phyloP scores from a whole-genome alignment of 2,329 filamentous ascomycete genomes.

The Magnaporthiopsis poae region DNA sequence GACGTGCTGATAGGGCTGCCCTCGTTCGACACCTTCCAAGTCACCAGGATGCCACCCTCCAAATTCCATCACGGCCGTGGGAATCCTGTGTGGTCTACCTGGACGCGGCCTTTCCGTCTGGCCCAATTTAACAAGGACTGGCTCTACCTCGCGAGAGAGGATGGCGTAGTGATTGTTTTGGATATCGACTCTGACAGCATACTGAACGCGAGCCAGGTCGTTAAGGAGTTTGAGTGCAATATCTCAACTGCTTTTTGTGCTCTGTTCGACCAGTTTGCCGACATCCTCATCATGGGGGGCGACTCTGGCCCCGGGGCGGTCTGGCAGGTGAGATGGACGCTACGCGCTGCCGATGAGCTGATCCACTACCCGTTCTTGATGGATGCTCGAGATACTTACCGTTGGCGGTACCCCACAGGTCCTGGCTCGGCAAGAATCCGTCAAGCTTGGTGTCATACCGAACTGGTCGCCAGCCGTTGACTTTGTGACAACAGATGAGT shows the following conservation, averaged over 20 bases:
- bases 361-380: not conserved
- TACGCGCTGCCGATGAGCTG: not conserved
- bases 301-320: conserved; percentile 68
- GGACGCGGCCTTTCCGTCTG: conserved; percentile 67
- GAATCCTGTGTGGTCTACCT: conserved; percentile 66
- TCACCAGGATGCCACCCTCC: conserved; percentile 31
- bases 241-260: conserved; percentile 76
- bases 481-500: conserved; percentile 36
- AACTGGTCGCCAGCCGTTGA: conserved; percentile 56
- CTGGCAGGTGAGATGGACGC: conserved; percentile 48
- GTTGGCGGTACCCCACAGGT: conserved; percentile 27
- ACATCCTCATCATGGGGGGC: conserved; percentile 72
- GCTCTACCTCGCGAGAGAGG: conserved; percentile 79
- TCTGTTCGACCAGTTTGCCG: conserved; percentile 56
- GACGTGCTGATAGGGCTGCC: conserved; percentile 43
- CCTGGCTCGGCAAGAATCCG: conserved; percentile 42
- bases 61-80: conserved; percentile 35
- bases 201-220: conserved; percentile 43
- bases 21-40: conserved; percentile 34
- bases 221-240: conserved; percentile 61
- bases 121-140: conserved; percentile 59
- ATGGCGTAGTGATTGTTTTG: conserved; percentile 67
- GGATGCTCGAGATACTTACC: not conserved
- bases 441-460: conserved; percentile 50
- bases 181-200: conserved; percentile 53